Evolutionary conservation across 139 green algal genomes (phyloP), one percentile per base, ranked within the genome.

Genomic region (Micractinium sp.): DNA sequence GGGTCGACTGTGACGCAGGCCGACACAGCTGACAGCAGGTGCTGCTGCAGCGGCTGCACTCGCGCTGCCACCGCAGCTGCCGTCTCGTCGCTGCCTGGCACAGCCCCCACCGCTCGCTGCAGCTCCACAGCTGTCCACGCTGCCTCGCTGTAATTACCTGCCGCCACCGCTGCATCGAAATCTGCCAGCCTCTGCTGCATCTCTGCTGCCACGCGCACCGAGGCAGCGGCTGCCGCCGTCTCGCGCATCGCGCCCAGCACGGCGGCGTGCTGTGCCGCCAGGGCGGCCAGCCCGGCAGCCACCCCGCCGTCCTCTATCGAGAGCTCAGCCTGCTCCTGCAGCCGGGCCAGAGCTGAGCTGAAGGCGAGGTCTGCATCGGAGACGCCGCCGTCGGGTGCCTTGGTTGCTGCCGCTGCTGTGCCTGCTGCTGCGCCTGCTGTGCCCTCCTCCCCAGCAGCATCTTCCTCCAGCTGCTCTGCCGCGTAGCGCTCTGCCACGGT

Each of bases 111-210:
- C 16, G 80, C 89, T 18, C 81, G 69, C n/a, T 92, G 82, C 87
- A 92, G 82, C 85, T 92, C 86, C 31, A 88, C 31, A 1, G 87
- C 80, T 0, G 47, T 78, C 80, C 67, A 67, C 12, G 89, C 89
- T 13, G 89, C 89, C 39, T 79, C 87, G 4, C 35, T 22, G 69
- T 85, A 92, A 38, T 47, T 66, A 3, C 87, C 87, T 19, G 67
- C 78, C 23, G 87, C 67, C 29, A 74, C 53, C 12, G 78, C 80
- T 1, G 85, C 87, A 77, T 93, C 91, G 33, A 93, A 93, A 41
- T 91, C 83, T 7, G 78, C 84, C 85, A 93, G 89, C 35, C 85
- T 63, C 87, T 93, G 86, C 61, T 93, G 90, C 78, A 93, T 22
- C 47, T 93, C 41, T 9, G 91, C 90, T 2, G 81, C 67, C 2